A percentile compares a stretch with the other conserved stretches of the same genome.
phyloP scores from a whole-genome alignment of 2,329 filamentous ascomycete genomes.

The Hymenoscyphus albidus region DNA sequence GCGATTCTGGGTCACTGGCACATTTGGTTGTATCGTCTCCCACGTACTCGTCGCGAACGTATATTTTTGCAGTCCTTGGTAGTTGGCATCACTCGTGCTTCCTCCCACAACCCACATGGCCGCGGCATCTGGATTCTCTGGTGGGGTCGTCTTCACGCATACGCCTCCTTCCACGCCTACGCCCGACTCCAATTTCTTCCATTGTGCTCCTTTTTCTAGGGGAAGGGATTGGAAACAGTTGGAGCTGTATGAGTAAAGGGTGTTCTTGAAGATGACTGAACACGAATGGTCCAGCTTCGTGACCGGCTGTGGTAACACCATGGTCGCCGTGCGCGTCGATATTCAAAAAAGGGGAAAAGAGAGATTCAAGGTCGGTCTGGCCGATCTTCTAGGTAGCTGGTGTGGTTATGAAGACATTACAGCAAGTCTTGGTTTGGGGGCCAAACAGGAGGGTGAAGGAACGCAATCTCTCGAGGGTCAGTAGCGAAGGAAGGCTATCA shows the following conservation, averaged over 20 bases:
- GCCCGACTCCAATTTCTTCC: slow-evolving; percentile 63
- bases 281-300: slow-evolving; percentile 73
- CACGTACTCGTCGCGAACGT: slow-evolving; percentile 54
- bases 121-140: slow-evolving; percentile 52
- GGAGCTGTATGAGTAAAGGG: slow-evolving; percentile 77
- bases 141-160: slow-evolving; percentile 68
- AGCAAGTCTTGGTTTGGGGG: slow-evolving; percentile 4
- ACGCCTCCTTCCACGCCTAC: slow-evolving; percentile 68
- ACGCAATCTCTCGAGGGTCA: slow-evolving; percentile 5
- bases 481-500: slow-evolving; percentile 26
- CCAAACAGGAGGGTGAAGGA: neutral
- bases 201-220: slow-evolving; percentile 65
- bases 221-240: slow-evolving; percentile 71
- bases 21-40: slow-evolving; percentile 49
- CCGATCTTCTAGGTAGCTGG: slow-evolving; percentile 16
- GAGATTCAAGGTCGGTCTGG: slow-evolving; percentile 17
- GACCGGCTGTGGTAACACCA: slow-evolving; percentile 60
- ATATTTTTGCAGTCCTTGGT: slow-evolving; percentile 72
- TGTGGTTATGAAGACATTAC: slow-evolving; percentile 27
- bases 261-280: slow-evolving; percentile 75
- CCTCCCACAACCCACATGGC: slow-evolving; percentile 83
- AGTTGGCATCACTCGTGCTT: slow-evolving; percentile 47
- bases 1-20: slow-evolving; percentile 51
- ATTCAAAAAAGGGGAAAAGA: slow-evolving; percentile 12
- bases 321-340: slow-evolving; percentile 20